phyloP scores from a whole-genome alignment of 768 basidiomycete genomes.

The Bullera alba region DNA sequence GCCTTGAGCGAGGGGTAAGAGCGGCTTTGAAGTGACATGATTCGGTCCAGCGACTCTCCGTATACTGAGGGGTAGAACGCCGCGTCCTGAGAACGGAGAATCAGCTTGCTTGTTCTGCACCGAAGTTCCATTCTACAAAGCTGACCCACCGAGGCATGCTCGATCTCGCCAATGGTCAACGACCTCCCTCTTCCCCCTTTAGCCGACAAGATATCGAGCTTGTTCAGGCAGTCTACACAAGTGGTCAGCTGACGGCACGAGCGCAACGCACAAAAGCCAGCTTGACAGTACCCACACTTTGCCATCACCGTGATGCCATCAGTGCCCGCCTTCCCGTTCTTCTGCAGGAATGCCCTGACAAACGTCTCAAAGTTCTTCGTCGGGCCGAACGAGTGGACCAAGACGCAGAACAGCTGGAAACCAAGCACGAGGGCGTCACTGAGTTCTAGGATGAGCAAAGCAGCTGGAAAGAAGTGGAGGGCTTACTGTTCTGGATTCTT shows the following conservation, averaged over 20 bases:
- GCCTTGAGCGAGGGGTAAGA: slow-evolving; percentile 78
- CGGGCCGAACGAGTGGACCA: slow-evolving; percentile 85
- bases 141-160: slow-evolving; percentile 69
- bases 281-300: slow-evolving; percentile 51
- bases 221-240: slow-evolving; percentile 59
- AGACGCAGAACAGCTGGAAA: slow-evolving; percentile 86
- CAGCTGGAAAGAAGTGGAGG: background rate
- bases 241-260: background rate
- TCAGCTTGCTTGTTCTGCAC: background rate
- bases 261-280: background rate
- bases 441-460: slow-evolving; percentile 5
- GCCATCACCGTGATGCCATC: slow-evolving; percentile 84
- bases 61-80: slow-evolving; percentile 94
- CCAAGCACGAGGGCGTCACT: slow-evolving; percentile 84
- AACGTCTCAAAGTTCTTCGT: slow-evolving; percentile 87
- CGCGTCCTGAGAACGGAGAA: slow-evolving; percentile 73
- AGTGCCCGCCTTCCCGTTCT: slow-evolving; percentile 60
- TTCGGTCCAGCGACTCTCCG: slow-evolving; percentile 77
- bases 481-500: slow-evolving; percentile 72
- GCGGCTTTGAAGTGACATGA: slow-evolving; percentile 73
- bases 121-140: background rate
- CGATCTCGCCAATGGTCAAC: slow-evolving; percentile 75
- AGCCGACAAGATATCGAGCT: slow-evolving; percentile 64
- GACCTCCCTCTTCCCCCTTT: slow-evolving; percentile 77
- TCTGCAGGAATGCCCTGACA: slow-evolving; percentile 69